Conservation (phyloP, 2,329 filamentous ascomycete species). For the Phoma sp. region DNA sequence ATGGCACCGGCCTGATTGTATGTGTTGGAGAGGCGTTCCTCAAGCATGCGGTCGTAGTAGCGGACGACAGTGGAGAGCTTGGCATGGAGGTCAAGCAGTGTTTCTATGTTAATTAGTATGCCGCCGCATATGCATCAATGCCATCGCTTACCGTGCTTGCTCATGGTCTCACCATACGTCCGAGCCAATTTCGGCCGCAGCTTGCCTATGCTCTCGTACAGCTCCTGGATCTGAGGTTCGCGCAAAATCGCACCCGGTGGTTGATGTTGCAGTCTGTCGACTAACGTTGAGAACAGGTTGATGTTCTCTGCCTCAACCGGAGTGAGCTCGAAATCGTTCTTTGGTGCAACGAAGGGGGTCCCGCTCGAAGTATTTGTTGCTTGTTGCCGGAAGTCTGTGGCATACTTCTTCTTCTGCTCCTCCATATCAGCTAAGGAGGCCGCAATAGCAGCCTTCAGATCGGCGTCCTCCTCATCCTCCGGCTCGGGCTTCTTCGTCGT, state of each 20-base stretch:
- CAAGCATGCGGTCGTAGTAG: conserved; percentile 97
- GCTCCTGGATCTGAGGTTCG: conserved; percentile 95
- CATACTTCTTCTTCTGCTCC: conserved; percentile 91
- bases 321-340: conserved; percentile 93
- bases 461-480: conserved; percentile 86
- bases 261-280: conserved; percentile 93
- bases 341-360: conserved; percentile 64
- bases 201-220: conserved; percentile 96
- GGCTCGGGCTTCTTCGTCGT: conserved; percentile 42
- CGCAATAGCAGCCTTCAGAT: conserved; percentile 92
- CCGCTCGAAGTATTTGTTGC: conserved; percentile 60
- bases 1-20: conserved; percentile 75
- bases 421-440: conserved; percentile 97
- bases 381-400: conserved; percentile 81
- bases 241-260: conserved; percentile 94
- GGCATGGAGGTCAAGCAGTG: conserved; percentile 88
- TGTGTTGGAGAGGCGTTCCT: conserved; percentile 90
- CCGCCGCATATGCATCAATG: too few species aligned
- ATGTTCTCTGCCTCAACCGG: conserved; percentile 97
- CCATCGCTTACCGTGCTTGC: conserved; percentile 80
- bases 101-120: conserved; percentile 66
- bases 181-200: conserved; percentile 90
- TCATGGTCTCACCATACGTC: conserved; percentile 99
- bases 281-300: conserved; percentile 90
- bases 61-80: conserved; percentile 95